phyloP scores from a whole-genome alignment of 2,329 filamentous ascomycete genomes.

The Periconia sp. region DNA sequence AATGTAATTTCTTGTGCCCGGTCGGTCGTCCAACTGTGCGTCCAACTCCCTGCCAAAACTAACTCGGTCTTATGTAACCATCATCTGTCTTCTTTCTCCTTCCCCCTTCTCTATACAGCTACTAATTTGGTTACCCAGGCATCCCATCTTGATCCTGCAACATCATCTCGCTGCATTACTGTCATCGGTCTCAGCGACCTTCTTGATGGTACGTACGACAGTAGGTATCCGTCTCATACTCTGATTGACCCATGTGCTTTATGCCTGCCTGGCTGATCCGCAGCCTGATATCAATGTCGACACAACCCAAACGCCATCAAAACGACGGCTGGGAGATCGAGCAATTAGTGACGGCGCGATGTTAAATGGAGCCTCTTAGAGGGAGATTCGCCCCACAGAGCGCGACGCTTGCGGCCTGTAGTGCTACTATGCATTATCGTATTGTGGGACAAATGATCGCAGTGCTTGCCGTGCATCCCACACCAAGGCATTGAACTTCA shows the following conservation, averaged over 20 bases:
- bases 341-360: slow-evolving; percentile 28
- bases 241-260: slow-evolving; percentile 22
- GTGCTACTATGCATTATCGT: slow-evolving; percentile 20
- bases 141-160: background rate
- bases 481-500: background rate
- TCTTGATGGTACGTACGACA: slow-evolving; percentile 11
- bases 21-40: too few species aligned
- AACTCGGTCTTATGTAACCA: too few species aligned
- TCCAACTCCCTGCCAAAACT: too few species aligned
- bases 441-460: slow-evolving; percentile 21
- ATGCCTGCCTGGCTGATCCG: slow-evolving; percentile 28
- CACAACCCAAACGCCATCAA: slow-evolving; percentile 32
- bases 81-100: too few species aligned
- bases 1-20: slow-evolving; percentile 27
- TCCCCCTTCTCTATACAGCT: background rate
- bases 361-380: slow-evolving; percentile 23
- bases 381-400: slow-evolving; percentile 31
- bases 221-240: slow-evolving; percentile 14
- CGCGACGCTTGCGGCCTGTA: slow-evolving; percentile 17
- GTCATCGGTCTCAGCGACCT: too few species aligned
- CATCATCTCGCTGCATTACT: background rate
- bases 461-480: background rate
- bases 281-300: slow-evolving; percentile 25
- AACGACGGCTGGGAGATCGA: slow-evolving; percentile 26
- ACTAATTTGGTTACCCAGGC: background rate